Evolutionary conservation across 768 basidiomycete species (phyloP).

Genomic region (Suillus subluteus): DNA sequence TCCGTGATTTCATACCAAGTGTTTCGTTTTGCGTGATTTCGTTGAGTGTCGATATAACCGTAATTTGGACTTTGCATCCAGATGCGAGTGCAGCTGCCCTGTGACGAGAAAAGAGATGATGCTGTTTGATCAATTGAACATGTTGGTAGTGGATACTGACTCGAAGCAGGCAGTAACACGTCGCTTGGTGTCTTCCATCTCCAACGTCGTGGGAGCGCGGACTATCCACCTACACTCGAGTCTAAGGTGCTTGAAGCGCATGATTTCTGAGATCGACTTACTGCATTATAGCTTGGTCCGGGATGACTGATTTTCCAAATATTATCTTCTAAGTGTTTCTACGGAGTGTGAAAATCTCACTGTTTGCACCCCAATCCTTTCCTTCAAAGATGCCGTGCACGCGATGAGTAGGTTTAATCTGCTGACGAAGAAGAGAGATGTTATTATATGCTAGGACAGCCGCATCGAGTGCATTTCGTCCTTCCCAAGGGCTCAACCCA

Average conservation of each 20-base stretch:
- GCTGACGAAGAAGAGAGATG: slow-evolving; percentile 80
- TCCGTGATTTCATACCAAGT: slow-evolving; percentile 41
- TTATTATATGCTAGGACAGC: slow-evolving; percentile 78
- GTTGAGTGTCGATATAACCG: slow-evolving; percentile 34
- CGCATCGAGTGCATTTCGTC: slow-evolving; percentile 77
- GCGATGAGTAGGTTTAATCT: slow-evolving; percentile 69
- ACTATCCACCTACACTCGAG: slow-evolving; percentile 58
- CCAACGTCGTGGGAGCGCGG: slow-evolving; percentile 62
- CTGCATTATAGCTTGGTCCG: slow-evolving; percentile 73
- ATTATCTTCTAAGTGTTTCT: background rate
- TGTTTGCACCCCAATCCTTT: slow-evolving; percentile 69
- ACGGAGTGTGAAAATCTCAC: slow-evolving; percentile 38
- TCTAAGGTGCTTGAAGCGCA: background rate
- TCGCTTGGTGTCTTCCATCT: slow-evolving; percentile 54
- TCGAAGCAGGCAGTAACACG: slow-evolving; percentile 70
- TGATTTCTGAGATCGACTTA: slow-evolving; percentile 33
- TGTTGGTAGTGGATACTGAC: slow-evolving; percentile 37
- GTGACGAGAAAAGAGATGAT: background rate
- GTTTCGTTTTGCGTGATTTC: slow-evolving; percentile 70
- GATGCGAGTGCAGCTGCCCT: slow-evolving; percentile 68
- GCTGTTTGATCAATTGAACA: background rate
- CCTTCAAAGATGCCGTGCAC: slow-evolving; percentile 79
- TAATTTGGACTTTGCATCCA: slow-evolving; percentile 53
- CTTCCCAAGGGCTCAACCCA: slow-evolving; percentile 77
- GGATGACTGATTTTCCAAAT: slow-evolving; percentile 56